Evolutionary conservation across 2,329 filamentous ascomycete genomes (phyloP).

Genomic region (Pseudogymnoascus destructans): DNA sequence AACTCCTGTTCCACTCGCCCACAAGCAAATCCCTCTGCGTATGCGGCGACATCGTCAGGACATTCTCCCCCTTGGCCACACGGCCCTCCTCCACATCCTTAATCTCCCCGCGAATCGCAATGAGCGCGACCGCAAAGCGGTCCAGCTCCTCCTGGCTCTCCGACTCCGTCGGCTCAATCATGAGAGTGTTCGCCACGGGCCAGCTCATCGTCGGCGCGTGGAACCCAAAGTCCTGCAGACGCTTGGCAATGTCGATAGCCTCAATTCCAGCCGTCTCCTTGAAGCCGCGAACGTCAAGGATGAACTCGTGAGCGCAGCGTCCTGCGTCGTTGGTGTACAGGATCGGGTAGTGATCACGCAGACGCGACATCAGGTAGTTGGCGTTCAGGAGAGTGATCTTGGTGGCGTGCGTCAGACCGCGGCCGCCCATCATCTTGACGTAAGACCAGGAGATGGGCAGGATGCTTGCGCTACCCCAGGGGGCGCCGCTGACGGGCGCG

Average conservation of each 20-base stretch:
- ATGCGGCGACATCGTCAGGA: constrained; percentile 83
- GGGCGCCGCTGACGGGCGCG: constrained; percentile 65
- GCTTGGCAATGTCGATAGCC: constrained; percentile 91
- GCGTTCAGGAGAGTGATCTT: constrained; percentile 90
- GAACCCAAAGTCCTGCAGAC: constrained; percentile 93
- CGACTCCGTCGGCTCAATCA: constrained; percentile 95
- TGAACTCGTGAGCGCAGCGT: constrained; percentile 94
- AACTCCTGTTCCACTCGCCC: constrained; percentile 70
- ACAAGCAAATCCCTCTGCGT: constrained; percentile 66
- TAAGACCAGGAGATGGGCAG: constrained; percentile 92
- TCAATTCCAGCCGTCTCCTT: constrained; percentile 73
- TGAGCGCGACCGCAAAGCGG: constrained; percentile 80
- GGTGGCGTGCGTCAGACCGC: constrained; percentile 76
- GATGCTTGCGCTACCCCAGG: constrained; percentile 81
- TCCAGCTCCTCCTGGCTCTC: constrained; percentile 88
- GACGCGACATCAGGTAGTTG: constrained; percentile 85
- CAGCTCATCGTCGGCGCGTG: constrained; percentile 95
- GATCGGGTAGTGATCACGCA: constrained; percentile 76
- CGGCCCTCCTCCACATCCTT: constrained; percentile 67
- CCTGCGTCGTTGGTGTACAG: constrained; percentile 85
- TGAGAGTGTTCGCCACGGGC: constrained; percentile 88
- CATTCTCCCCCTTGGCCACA: constrained; percentile 61
- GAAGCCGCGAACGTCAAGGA: constrained; percentile 78
- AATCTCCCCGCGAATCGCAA: constrained; percentile 78
- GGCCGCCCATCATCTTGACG: constrained; percentile 80